Base-by-base conservation (phyloP, 2,329 filamentous ascomycete species). In the Elsinoe ampelina region DNA sequence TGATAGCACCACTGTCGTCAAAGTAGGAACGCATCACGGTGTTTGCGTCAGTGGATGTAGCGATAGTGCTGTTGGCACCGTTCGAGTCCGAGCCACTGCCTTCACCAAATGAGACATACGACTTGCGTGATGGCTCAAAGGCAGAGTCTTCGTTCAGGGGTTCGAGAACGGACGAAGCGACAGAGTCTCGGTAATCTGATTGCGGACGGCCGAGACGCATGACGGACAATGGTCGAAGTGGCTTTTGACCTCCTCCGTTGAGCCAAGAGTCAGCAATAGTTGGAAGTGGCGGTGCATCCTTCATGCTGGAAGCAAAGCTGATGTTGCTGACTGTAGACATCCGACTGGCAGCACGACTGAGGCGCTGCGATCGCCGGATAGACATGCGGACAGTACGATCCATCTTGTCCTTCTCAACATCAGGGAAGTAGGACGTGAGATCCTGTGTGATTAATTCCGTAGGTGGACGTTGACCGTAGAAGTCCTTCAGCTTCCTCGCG, bases 391-490 rank as follows among this genome's bases (percentile, higher is more conserved):
- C 91, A 0, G 93, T 97, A 64, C 90, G 87, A 70, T 97, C 93
- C 68, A 98, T 96, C 64, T 95, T 89, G 68, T 95, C 91, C 57
- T 89, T 85, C 51, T 91, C 84, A 65, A 97, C 92, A 66, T 95
- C 90, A 0, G 93, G 93, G 78, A 98, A 98, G 76, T 97, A 98
- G 0, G 91, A 95, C 1, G 89, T 93, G 59, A 98, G 77, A 68
- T 98, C 93, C 19, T 93, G 95, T 22, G 92, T 92, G 67, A 98
- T 98, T 68, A 98, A 81, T 75, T 98, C 93, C 73, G 92, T 97
- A 1, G 93, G 93, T 15, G 93, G 93, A 64, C 93, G 81, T 61
- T 93, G 84, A 34, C 92, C 92, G 65, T 95, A 93, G 72, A 97
- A 97, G 62, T 87, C 86, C 62, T 87, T 84, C 45, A 91, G 75